Conservation (phyloP, 2,329 filamentous ascomycete species). For the Pseudogymnoascus sp. region DNA sequence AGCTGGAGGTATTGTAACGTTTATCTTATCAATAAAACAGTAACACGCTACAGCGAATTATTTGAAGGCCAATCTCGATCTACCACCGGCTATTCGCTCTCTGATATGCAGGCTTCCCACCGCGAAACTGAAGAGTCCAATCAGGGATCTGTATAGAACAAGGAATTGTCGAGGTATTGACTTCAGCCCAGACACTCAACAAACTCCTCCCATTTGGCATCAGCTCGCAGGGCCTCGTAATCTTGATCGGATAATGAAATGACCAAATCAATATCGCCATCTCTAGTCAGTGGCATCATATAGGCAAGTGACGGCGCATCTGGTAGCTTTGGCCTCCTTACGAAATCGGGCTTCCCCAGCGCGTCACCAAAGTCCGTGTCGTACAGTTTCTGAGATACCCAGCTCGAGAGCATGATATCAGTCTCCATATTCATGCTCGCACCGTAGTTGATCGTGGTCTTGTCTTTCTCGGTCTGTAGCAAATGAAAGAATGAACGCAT, state of each 20-base stretch:
- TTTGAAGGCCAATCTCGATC: background rate
- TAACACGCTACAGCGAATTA: background rate
- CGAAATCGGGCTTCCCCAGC: background rate
- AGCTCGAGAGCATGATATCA: background rate
- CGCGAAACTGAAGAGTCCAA: background rate
- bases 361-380: background rate
- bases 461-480: background rate
- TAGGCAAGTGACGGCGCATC: background rate
- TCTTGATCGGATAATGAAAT: background rate
- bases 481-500: background rate
- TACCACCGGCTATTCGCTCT: background rate
- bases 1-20: background rate
- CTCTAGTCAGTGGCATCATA: background rate
- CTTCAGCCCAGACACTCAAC: background rate
- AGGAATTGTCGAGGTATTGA: background rate
- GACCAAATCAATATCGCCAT: background rate
- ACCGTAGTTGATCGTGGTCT: constrained; percentile 4
- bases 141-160: background rate
- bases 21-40: background rate
- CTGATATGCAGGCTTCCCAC: background rate
- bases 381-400: background rate
- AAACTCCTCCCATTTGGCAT: background rate
- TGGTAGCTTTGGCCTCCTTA: background rate
- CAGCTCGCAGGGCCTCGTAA: background rate
- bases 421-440: background rate